Evolutionary conservation across 306 rosid genomes (phyloP), one percentile per base, ranked within the genome.

Genomic region (Sechiopsis laciniata): DNA sequence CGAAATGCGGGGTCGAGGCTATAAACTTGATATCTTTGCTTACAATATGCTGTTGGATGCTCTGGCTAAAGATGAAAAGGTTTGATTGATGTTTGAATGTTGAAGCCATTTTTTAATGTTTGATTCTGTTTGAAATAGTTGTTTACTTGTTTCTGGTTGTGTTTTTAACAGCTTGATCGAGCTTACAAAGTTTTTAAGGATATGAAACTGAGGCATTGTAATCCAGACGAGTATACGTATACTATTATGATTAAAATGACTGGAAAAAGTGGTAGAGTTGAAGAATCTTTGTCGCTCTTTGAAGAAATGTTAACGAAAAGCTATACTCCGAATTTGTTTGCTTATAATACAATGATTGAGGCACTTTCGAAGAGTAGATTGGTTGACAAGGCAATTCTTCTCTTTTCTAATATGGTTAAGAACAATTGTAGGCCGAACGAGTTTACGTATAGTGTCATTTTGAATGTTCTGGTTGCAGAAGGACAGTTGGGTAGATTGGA

Each of bases 191-290:
- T 87, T 74, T 94, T 80, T 71, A 90, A 87, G 79, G 97, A 94
- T 68, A 94, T 94, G 98, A 90, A 85, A 77, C 79, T 81, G 84
- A 86, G 85, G 90, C 85, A 86, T 61, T 89, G 98, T 70, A 89
- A 84, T 76, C 95, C 96, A 10, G 97, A 94, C 71, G 90, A 74
- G 82, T 86, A 89, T 81, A 90, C 97, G 0, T 90, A 86, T 82
- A 90, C 96, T 15, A 89, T 94, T 70, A 89, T 94, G 98, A 87
- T 94, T 81, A 87, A 92, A 84, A 89, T 89, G 98, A 84, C 78
- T 0, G 97, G 98, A 37, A 88, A 82, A 80, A 45, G 78, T 70
- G 87, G 92, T 74, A 85, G 87, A 83, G 72, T 85, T 16, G 84
- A 86, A 2, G 90, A 87, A 73, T 63, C 89, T 0, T 37, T 87